Evolutionary conservation across 1,284 basidiomycete genomes (phyloP).

Genomic region (Austropuccinia psidii): DNA sequence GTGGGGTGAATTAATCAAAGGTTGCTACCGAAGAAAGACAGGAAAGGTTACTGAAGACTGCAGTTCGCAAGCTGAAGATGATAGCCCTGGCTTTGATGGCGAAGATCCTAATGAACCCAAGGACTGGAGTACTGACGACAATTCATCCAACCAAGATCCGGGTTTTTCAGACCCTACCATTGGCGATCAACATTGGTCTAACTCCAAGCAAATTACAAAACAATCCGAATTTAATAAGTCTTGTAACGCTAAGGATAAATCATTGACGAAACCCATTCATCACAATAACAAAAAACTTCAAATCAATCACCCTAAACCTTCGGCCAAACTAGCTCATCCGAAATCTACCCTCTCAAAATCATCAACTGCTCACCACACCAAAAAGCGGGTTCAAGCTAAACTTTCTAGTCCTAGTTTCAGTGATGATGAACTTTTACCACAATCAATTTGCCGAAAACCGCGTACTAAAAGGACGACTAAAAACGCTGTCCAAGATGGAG

Average conservation of each 20-base stretch:
- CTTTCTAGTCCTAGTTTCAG: too few species aligned
- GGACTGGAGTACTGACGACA: not conserved
- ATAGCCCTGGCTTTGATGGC: not conserved
- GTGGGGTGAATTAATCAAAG: conserved; percentile 34
- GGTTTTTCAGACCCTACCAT: not conserved
- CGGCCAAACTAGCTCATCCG: not conserved
- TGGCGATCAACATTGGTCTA: not conserved
- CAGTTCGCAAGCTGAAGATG: not conserved
- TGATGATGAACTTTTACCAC: too few species aligned
- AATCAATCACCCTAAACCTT: too few species aligned
- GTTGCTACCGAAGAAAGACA: conserved; percentile 24
- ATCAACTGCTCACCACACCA: not conserved
- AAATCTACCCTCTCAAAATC: not conserved
- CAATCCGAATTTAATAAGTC: too few species aligned
- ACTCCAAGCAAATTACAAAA: too few species aligned
- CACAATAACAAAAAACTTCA: too few species aligned
- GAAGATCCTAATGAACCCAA: not conserved
- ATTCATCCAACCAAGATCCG: not conserved
- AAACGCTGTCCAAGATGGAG: not conserved
- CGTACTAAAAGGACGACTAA: not conserved
- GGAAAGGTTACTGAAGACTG: not conserved
- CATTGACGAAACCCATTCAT: too few species aligned
- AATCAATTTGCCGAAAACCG: not conserved
- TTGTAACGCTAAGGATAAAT: too few species aligned
- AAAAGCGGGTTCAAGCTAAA: too few species aligned